These are phyloP conservation scores for Ceratobasidium sp. DNA, from an alignment of 1,284 basidiomycete genomes.

Conservation along the genomic window DNA sequence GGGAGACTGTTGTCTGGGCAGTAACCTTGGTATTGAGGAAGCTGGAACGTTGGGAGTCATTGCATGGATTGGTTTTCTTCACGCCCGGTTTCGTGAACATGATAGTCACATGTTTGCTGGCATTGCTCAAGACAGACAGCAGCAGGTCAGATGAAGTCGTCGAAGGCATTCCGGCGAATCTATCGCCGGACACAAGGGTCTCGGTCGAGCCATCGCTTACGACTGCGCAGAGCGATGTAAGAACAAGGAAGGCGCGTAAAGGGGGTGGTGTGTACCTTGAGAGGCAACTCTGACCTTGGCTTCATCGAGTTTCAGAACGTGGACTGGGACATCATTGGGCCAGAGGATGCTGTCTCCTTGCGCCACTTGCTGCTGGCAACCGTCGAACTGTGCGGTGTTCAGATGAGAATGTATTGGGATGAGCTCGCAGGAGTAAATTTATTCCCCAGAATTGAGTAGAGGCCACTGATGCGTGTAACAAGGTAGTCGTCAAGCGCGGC, in stretches of 20 bases:
- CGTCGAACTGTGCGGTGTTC: slow-evolving; percentile 5
- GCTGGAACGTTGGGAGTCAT: slow-evolving; percentile 18
- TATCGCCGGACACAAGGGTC: slow-evolving; percentile 2
- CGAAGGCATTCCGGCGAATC: slow-evolving; percentile 13
- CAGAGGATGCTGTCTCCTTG: slow-evolving; percentile 1
- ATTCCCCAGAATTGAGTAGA: slow-evolving; percentile 20
- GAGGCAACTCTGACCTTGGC: slow-evolving; percentile 23
- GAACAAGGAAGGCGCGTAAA: not conserved
- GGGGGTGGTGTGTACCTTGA: not conserved
- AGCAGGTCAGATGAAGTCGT: not conserved
- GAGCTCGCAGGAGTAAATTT: slow-evolving; percentile 17
- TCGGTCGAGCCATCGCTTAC: slow-evolving; percentile 17
- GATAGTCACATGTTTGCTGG: not conserved
- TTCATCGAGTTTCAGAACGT: slow-evolving; percentile 33
- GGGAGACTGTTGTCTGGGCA: not conserved
- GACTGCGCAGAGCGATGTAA: slow-evolving; percentile 1
- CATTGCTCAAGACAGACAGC: not conserved
- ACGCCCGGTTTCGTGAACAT: not conserved
- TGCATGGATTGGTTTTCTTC: slow-evolving; percentile 29
- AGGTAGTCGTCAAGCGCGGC: slow-evolving; percentile 20
- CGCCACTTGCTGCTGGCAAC: slow-evolving; percentile 31
- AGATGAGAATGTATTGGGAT: too few species aligned
- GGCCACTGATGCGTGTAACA: slow-evolving; percentile 26
- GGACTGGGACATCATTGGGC: slow-evolving; percentile 7
- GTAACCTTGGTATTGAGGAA: not conserved